Base-by-base conservation (phyloP, 768 basidiomycete species). In the Dendrothele bispora region DNA sequence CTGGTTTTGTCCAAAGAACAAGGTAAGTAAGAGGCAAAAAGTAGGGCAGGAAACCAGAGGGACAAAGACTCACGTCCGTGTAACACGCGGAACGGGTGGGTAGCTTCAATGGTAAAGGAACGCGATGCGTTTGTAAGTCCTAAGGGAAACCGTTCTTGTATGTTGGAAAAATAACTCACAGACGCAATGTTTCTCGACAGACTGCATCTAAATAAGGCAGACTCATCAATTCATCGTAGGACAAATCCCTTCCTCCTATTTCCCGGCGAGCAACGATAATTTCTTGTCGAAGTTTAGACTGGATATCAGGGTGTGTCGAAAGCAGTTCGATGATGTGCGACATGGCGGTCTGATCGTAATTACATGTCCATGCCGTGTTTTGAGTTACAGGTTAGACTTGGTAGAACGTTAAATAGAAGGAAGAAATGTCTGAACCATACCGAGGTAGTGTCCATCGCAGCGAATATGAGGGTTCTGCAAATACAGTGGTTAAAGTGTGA, bases 401-500 rank as follows among this genome's bases (percentile, higher is more conserved):
- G 18, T 25, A 25, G 8, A 27, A n/a, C n/a, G n/a, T n/a, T n/a
- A n/a, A n/a, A n/a, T n/a, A n/a, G n/a, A n/a, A n/a, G n/a, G n/a
- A n/a, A n/a, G n/a, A n/a, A n/a, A n/a, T n/a, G n/a, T n/a, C n/a
- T n/a, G n/a, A n/a, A n/a, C n/a, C 27, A 30, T 10, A 47, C 46
- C 2, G 73, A 71, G 0, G 73, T 74, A 1, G 73, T 76, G 50
- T 77, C 75, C 47, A 65, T 70, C 2, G 65, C 73, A 0, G 72
- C 72, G 43, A 73, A 68, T 12, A 68, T 65, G 5, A 77, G 52
- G 0, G 67, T 61, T 12, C 71, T 73, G 39, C 17, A 30, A 2
- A 42, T 4, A n/a, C 17, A 20, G 12, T 21, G n/a, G 25, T 42
- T 22, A 5, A 39, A 15, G 25, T 26, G 32, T 46, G 26, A 43